Base-by-base conservation (phyloP, 2,329 filamentous ascomycete genomes). In the Coleophoma cylindrospora region DNA sequence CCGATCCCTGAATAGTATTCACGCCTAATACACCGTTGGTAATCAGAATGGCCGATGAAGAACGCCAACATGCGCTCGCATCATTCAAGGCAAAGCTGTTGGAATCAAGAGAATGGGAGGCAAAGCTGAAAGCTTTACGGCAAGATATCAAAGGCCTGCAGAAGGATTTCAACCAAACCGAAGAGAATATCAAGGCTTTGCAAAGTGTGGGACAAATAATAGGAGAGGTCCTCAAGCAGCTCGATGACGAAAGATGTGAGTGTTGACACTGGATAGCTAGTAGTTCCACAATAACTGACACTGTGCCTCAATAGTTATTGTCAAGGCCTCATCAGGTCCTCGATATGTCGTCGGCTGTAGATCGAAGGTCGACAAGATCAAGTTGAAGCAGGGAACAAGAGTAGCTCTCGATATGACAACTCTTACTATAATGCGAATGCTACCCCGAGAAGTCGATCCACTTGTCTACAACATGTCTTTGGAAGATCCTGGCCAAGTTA, bases 401-500 rank as follows among this genome's bases (percentile, higher is more conserved):
- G 94, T 99, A 49, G 92, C 94, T 34, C 85, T 99, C 53, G 94
- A 99, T 66, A 99, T 99, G 94, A 99, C 94, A 47, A 99, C 94
- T 17, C 87, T 99, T 61, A 99, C 94, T 54, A 99, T 99, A 72
- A 99, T 99, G 94, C 89, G 94, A 65, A 99, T 99, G 94, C 80
- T 99, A 43, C 95, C 94, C 53, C 87, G 94, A 69, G 94, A 99
- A 76, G 95, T 99, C 67, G 94, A 99, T 67, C 94, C 94, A 17
- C 79, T 99, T 60, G 94, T 99, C 61, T 99, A 99, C 81, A 99
- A 99, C 78, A 99, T 99, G 94, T 99, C 94, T 17, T 74, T 99
- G 62, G 94, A 99, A 70, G 94, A 99, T 68, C 94, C 94, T 0
- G 94, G 94, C 6, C 92, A 97, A 70, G 87, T 99, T 70, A 96